Conservation (phyloP, 176 grass and related monocot species). For the Aegilops sharonensis region DNA sequence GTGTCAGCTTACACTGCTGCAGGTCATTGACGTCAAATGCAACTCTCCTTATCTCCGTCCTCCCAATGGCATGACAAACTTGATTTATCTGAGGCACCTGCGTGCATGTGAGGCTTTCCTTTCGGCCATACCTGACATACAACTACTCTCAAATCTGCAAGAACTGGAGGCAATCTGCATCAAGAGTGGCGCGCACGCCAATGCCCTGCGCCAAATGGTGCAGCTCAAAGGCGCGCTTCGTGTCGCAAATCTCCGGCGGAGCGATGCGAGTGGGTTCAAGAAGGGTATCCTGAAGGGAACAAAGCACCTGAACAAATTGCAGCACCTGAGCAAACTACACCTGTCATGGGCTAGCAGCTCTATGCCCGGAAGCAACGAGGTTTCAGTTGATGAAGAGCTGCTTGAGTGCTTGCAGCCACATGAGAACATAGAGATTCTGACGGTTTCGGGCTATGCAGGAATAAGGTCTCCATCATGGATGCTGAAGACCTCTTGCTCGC, state of each 20-base stretch:
- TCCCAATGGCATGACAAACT: conserved; percentile 20
- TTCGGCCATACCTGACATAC: conserved; percentile 15
- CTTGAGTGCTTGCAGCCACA: conserved; percentile 42
- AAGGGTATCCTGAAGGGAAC: conserved; percentile 38
- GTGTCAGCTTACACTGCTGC: conserved; percentile 27
- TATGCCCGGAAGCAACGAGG: conserved; percentile 1
- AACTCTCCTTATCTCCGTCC: conserved; percentile 24
- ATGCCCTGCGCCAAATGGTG: conserved; percentile 2
- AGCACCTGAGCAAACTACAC: conserved; percentile 19
- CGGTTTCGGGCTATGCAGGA: conserved; percentile 22
- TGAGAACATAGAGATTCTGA: conserved; percentile 12
- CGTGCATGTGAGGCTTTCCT: conserved; percentile 28
- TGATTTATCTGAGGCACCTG: conserved; percentile 29
- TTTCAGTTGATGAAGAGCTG: conserved; percentile 17
- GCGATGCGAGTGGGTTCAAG: background rate
- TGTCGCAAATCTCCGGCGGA: background rate
- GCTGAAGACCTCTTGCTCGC: background rate
- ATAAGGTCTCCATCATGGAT: conserved; percentile 28
- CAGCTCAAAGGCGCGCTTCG: conserved; percentile 32
- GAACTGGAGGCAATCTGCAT: conserved; percentile 24
- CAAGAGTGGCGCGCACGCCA: background rate
- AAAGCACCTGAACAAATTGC: conserved; percentile 21
- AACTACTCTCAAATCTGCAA: conserved; percentile 31
- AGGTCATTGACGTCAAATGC: conserved; percentile 12
- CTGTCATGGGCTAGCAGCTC: conserved; percentile 30